Conservation (phyloP, 768 basidiomycete genomes). For the Trametes gibbosa region DNA sequence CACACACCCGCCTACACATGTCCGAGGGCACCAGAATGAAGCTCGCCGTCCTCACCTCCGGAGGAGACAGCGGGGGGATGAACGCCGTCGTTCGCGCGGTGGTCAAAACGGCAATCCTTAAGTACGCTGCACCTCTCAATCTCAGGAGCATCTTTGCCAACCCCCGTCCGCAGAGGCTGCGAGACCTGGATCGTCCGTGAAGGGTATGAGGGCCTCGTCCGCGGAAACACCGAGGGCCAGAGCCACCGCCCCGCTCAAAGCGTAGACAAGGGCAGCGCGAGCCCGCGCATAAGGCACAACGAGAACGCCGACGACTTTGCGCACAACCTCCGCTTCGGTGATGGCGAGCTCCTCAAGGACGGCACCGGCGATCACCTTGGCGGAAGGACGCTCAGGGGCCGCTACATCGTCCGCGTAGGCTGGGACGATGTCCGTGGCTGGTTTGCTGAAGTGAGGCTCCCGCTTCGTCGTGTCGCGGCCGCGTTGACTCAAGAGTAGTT, state of each 20-base stretch:
- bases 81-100: slow-evolving; percentile 93
- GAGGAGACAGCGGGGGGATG: slow-evolving; percentile 98
- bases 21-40: slow-evolving; percentile 51
- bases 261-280: slow-evolving; percentile 22
- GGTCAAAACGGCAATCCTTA: slow-evolving; percentile 88
- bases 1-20: neutral
- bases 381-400: slow-evolving; percentile 78
- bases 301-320: slow-evolving; percentile 40
- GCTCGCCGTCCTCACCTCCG: slow-evolving; percentile 91
- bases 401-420: slow-evolving; percentile 92
- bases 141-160: neutral
- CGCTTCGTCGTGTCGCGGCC: neutral
- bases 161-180: slow-evolving; percentile 66
- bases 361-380: slow-evolving; percentile 72
- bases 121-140: slow-evolving; percentile 44
- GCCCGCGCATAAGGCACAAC: slow-evolving; percentile 22
- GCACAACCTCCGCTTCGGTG: slow-evolving; percentile 80
- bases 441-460: slow-evolving; percentile 72
- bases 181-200: slow-evolving; percentile 96
- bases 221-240: slow-evolving; percentile 66
- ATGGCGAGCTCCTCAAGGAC: slow-evolving; percentile 72
- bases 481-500: neutral
- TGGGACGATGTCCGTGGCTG: slow-evolving; percentile 98
- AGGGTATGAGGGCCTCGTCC: slow-evolving; percentile 96
- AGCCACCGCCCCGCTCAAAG: slow-evolving; percentile 22